Percentiles rank a stretch among this genome's conserved stretches.
Evolutionary conservation across 805 yeast genomes (phyloP).

Genomic region (Saccharomyces cerevisiae): DNA sequence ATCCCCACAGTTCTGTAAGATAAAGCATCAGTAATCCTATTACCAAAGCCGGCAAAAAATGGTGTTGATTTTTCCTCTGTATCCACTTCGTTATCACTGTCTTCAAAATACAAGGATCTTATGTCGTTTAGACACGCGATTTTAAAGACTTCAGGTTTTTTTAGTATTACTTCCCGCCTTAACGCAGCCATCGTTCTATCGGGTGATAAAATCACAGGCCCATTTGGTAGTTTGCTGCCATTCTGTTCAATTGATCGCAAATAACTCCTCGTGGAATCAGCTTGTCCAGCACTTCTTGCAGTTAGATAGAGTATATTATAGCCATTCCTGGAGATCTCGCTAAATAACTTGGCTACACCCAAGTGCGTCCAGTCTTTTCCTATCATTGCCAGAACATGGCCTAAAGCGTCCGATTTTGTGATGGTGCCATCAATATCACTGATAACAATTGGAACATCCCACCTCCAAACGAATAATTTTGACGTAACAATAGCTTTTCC

Average conservation of each 20-base stretch:
- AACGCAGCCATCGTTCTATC: slow-evolving; percentile 95
- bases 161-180: slow-evolving; percentile 80
- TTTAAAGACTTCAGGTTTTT: slow-evolving; percentile 96
- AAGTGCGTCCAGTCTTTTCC: slow-evolving; percentile 98
- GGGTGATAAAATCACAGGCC: slow-evolving; percentile 92
- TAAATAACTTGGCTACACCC: slow-evolving; percentile 87
- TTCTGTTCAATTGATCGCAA: slow-evolving; percentile 70
- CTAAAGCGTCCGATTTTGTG: slow-evolving; percentile 94
- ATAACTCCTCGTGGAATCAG: slow-evolving; percentile 84
- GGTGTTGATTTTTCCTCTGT: slow-evolving; percentile 55
- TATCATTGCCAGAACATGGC: slow-evolving; percentile 86
- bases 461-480: slow-evolving; percentile 74
- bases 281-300: slow-evolving; percentile 91
- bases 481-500: slow-evolving; percentile 73
- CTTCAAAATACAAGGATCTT: slow-evolving; percentile 50
- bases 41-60: slow-evolving; percentile 96
- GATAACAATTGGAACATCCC: slow-evolving; percentile 80
- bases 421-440: slow-evolving; percentile 98
- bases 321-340: slow-evolving; percentile 81
- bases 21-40: slow-evolving; percentile 90
- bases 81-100: background rate
- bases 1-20: slow-evolving; percentile 90
- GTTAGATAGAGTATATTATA: slow-evolving; percentile 90
- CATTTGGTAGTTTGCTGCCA: slow-evolving; percentile 65
- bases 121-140: slow-evolving; percentile 94